Evolutionary conservation across 2,329 filamentous ascomycete species (phyloP).

Genomic region (Colletotrichum sp.): DNA sequence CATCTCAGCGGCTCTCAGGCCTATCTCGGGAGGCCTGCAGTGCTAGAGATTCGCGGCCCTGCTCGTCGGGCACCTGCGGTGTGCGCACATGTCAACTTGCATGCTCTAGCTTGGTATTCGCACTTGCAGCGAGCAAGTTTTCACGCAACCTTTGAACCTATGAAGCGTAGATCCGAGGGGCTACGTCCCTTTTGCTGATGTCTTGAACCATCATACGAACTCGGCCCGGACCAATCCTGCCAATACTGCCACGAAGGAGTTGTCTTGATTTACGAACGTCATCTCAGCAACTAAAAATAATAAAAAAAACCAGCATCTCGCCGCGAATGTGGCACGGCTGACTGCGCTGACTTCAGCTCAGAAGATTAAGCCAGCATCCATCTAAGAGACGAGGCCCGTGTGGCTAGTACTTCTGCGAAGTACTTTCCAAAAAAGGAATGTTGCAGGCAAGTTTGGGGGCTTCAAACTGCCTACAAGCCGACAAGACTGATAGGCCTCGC

Average conservation of each 20-base stretch:
- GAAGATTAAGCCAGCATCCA: background rate
- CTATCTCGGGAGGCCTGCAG: background rate
- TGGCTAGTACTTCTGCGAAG: background rate
- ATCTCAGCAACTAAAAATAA: background rate
- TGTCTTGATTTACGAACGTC: background rate
- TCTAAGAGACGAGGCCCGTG: background rate
- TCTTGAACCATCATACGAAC: background rate
- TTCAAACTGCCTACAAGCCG: background rate
- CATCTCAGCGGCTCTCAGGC: background rate
- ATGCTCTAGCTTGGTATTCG: background rate
- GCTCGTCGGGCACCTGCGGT: background rate
- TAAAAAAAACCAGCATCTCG: background rate
- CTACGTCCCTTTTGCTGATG: background rate
- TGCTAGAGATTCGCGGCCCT: background rate
- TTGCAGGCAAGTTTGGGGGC: background rate
- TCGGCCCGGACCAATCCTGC: background rate
- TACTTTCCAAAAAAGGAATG: background rate
- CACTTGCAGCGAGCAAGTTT: background rate
- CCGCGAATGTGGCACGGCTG: background rate
- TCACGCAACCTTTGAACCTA: background rate
- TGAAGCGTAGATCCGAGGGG: background rate
- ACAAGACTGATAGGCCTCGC: background rate
- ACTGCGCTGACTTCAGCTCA: background rate
- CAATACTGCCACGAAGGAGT: background rate
- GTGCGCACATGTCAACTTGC: background rate